A percentile compares a stretch with the other conserved stretches of the same genome.
These are phyloP conservation scores for Cryptosporidium tyzzeri DNA, from an alignment of 169 alveolate species.

Conservation along the genomic window DNA sequence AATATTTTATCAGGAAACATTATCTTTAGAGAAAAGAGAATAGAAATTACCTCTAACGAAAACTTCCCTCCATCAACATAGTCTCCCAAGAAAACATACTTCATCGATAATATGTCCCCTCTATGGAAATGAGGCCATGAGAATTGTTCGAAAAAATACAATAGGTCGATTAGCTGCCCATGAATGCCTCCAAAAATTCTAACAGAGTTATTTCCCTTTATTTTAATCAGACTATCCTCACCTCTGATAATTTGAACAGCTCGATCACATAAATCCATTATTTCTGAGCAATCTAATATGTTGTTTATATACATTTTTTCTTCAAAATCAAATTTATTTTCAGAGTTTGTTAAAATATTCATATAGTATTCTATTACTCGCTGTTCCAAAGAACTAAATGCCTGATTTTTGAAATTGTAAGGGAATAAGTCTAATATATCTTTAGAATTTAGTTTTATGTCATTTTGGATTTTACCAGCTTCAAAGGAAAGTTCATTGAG, in stretches of 20 bases:
- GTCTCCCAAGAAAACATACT: constrained; percentile 89
- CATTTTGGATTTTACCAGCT: not conserved
- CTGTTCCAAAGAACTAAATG: not conserved
- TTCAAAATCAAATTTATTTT: constrained; percentile 9
- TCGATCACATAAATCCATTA: constrained; percentile 55
- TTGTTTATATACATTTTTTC: constrained; percentile 50
- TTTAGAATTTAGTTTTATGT: not conserved
- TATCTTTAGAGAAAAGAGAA: constrained; percentile 81
- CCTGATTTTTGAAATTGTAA: not conserved
- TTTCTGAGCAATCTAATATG: constrained; percentile 23
- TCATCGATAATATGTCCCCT: constrained; percentile 90
- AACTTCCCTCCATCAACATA: constrained; percentile 86
- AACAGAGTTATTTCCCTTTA: not conserved
- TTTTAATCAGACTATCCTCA: constrained; percentile 36
- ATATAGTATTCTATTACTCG: constrained; percentile 63
- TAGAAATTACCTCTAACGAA: constrained; percentile 82
- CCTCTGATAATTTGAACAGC: constrained; percentile 37
- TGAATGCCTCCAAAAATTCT: constrained; percentile 82
- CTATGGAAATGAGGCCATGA: constrained; percentile 80
- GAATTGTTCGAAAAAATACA: constrained; percentile 79
- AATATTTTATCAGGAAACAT: constrained; percentile 80
- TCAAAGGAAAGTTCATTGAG: not conserved
- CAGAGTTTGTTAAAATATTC: constrained; percentile 6
- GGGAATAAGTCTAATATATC: constrained; percentile 7
- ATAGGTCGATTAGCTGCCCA: constrained; percentile 81